Base-by-base conservation (phyloP, 352 stramenopile species). In the Globisporangium cylindrosporum region DNA sequence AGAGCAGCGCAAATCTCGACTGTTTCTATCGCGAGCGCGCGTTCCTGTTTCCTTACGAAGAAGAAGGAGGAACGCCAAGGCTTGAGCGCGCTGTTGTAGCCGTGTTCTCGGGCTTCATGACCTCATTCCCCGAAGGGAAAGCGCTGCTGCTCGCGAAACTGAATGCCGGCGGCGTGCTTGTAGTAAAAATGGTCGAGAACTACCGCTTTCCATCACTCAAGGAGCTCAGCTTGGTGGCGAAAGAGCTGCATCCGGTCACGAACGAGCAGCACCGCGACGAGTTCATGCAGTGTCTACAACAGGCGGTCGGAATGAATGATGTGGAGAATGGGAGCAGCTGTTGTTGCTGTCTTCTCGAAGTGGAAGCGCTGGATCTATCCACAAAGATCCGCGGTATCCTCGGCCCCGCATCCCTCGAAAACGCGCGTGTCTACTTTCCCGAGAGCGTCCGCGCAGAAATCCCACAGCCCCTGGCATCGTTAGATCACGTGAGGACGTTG, bases 21-120 rank as follows among this genome's bases (percentile, higher is more conserved):
- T 89, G 77, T 41, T 84, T 81, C 20, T 57, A 78, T 7, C 77
- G 89, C 22, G 91, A 97, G 51, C 68, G 86, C 7, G 79, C 77
- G 10, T 71, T 94, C 9, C 73, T 91, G 22, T 95, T 97, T 32
- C 76, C 83, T 18, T 32, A 59, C 0, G 24, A 48, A 32, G 4
- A 20, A 56, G 5, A 0, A 38, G 48, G 3, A 22, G 2, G 41
- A 2, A 9, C 43, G 7, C 62, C 63, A 24, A 12, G 54, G 14
- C 55, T 89, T 0, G 73, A 90, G 27, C 72, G 65, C 18, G 79
- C 82, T 4, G 68, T 79, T 0, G 60, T 87, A 1, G 69, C 79
- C 12, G 48, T 90, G 27, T 55, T 90, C 5, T 72, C 82, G 8
- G 62, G 59, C 25, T 83, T 89, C 29, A n/a, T 77, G 15, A 55